A percentile compares a stretch with the other conserved stretches of the same genome.
Conservation (phyloP, 805 yeast species). For the Metschnikowia santaceciliae region DNA sequence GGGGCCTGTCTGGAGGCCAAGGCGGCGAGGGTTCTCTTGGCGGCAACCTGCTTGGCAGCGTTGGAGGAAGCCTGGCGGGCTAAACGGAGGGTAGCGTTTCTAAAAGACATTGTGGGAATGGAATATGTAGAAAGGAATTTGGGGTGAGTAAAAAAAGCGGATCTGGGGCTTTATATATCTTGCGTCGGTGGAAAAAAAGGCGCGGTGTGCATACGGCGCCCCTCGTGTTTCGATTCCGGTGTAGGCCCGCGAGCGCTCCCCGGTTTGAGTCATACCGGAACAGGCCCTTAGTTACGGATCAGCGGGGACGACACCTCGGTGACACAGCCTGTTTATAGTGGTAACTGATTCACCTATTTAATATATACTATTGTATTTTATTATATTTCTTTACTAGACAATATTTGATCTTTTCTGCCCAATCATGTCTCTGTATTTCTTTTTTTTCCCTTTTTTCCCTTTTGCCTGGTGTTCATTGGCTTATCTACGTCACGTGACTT, state of each 20-base stretch:
- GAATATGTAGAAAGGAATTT: constrained; percentile 1
- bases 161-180: constrained; percentile 8
- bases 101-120: constrained; percentile 35
- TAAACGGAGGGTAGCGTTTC: constrained; percentile 42
- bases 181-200: constrained; percentile 7
- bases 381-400: too few relatives aligned
- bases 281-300: not conserved
- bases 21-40: constrained; percentile 66
- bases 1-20: constrained; percentile 46
- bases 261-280: constrained; percentile 3
- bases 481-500: too few relatives aligned
- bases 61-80: constrained; percentile 45
- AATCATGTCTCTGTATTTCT: too few relatives aligned
- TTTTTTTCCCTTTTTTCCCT: too few relatives aligned
- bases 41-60: constrained; percentile 42
- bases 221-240: constrained; percentile 9
- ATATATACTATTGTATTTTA: too few relatives aligned
- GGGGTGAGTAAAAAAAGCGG: constrained; percentile 5
- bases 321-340: too few relatives aligned
- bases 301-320: not conserved
- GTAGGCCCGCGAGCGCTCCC: constrained; percentile 13
- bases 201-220: constrained; percentile 1
- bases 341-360: too few relatives aligned
- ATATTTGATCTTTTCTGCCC: too few relatives aligned
- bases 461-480: too few relatives aligned